Evolutionary conservation across 306 rosid species (phyloP), one percentile per base, ranked within the genome.

Genomic region (Trifolium pratense): DNA sequence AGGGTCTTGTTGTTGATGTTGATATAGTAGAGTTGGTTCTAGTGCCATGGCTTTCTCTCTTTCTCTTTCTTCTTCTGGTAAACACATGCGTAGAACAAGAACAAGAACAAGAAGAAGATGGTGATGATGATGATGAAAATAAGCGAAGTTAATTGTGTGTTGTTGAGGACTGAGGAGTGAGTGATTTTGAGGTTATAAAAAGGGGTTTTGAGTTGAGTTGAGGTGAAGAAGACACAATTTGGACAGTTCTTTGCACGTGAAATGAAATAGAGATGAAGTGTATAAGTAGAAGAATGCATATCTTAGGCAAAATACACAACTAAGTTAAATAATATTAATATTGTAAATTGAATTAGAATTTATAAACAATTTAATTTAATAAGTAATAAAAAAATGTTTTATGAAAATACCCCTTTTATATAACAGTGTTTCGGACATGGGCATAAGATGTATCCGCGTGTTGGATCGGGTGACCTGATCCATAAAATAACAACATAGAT

Each of bases 211-310:
- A 42, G 70, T 60, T n/a, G n/a, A n/a, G n/a, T 48, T 61, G 20
- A 36, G 39, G 39, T 36, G 53, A 48, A 58, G 51, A 66, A 57
- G 62, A 25, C 20, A 55, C 71, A 59, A 73, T 45, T 18, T 87
- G 80, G 75, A 86, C 90, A 86, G 81, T 73, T 82, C 60, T 66
- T 56, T 72, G 87, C 96, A 83, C 97, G 93, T 91, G 97, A 90
- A 85, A 76, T 77, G 53, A 73, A 72, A 79, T 79, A 52, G 57
- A 29, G 20, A 26, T 21, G 8, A 26, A 25, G 36, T 55, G 36
- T 12, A 6, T 6, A 57, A 25, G n/a, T n/a, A 51, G 9, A 16
- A 14, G 6, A 43, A 6, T 34, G 39, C 20, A 15, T 46, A 15
- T 46, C 20, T 46, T 46, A n/a, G 18, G 39, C 9, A 6, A 36